These are phyloP conservation scores for Thinopyrum obtusiflorum DNA, from an alignment of 202 grass and related monocot genomes.

Conservation along the genomic window DNA sequence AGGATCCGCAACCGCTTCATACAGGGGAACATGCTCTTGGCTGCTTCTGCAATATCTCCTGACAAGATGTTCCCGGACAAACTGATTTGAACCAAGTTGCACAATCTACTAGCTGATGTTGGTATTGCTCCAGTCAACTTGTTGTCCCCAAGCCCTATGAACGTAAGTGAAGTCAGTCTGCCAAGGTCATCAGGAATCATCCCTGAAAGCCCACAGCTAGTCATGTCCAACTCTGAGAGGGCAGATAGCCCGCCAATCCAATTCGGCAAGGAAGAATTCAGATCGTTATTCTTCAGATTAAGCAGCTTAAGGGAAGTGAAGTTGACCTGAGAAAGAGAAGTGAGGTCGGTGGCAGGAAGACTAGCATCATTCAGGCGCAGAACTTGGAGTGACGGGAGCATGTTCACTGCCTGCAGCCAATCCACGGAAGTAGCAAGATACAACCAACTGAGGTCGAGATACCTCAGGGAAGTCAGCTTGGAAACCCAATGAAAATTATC, in stretches of 20 bases:
- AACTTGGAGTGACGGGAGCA: constrained; percentile 26
- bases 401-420: constrained; percentile 44
- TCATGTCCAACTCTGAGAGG: constrained; percentile 29
- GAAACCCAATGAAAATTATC: constrained; percentile 28
- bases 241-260: constrained; percentile 39
- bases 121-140: not conserved
- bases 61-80: not conserved
- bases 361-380: constrained; percentile 21
- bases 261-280: constrained; percentile 30
- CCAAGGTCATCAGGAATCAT: constrained; percentile 12
- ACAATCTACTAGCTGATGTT: not conserved
- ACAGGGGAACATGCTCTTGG: no score
- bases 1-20: no score
- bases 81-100: constrained; percentile 11
- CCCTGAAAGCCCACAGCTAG: constrained; percentile 10
- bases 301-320: constrained; percentile 18
- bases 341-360: constrained; percentile 25
- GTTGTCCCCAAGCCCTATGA: constrained; percentile 2
- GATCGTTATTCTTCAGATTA: constrained; percentile 19
- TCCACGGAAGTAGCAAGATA: constrained; percentile 2
- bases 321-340: constrained; percentile 26
- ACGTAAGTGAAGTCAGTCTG: constrained; percentile 10
- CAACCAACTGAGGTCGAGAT: constrained; percentile 30
- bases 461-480: constrained; percentile 18
- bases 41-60: constrained; percentile 19